Conservation (phyloP, 768 basidiomycete genomes). For the Suillus ampliporus region DNA sequence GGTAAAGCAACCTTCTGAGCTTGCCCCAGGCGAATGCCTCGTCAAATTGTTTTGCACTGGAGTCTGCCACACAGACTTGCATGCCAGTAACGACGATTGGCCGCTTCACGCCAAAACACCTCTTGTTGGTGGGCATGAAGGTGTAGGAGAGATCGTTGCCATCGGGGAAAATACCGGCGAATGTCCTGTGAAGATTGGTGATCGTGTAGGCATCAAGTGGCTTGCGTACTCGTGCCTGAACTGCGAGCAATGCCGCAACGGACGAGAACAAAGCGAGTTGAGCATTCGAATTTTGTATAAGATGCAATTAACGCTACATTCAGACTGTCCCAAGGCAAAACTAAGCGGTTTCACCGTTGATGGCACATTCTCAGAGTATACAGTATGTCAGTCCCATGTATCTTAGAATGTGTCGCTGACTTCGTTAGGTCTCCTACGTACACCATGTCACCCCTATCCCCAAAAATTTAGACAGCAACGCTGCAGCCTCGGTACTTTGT, state of each 20-base stretch:
- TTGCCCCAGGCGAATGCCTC: slow-evolving; percentile 73
- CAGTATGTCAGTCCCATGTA: slow-evolving; percentile 42
- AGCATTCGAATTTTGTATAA: background rate
- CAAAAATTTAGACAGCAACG: slow-evolving; percentile 62
- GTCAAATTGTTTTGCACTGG: slow-evolving; percentile 79
- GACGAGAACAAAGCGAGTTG: slow-evolving; percentile 75
- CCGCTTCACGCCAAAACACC: slow-evolving; percentile 68
- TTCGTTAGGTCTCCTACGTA: slow-evolving; percentile 66
- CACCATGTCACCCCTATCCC: slow-evolving; percentile 83
- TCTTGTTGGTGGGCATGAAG: slow-evolving; percentile 85
- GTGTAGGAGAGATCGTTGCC: slow-evolving; percentile 81
- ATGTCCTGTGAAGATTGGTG: slow-evolving; percentile 73
- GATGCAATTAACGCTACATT: slow-evolving; percentile 3
- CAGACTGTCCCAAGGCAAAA: slow-evolving; percentile 65
- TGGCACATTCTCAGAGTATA: slow-evolving; percentile 78
- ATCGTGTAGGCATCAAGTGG: slow-evolving; percentile 87
- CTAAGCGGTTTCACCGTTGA: slow-evolving; percentile 76
- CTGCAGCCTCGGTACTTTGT: slow-evolving; percentile 78
- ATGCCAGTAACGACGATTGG: slow-evolving; percentile 81
- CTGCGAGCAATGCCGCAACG: slow-evolving; percentile 79
- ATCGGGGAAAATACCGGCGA: slow-evolving; percentile 67
- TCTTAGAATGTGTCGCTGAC: slow-evolving; percentile 7
- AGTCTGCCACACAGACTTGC: slow-evolving; percentile 88
- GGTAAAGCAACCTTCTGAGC: slow-evolving; percentile 60
- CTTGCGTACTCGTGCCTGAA: slow-evolving; percentile 73